Base-by-base conservation (phyloP, 2,329 filamentous ascomycete species). In the Thermomyces lanuginosus region DNA sequence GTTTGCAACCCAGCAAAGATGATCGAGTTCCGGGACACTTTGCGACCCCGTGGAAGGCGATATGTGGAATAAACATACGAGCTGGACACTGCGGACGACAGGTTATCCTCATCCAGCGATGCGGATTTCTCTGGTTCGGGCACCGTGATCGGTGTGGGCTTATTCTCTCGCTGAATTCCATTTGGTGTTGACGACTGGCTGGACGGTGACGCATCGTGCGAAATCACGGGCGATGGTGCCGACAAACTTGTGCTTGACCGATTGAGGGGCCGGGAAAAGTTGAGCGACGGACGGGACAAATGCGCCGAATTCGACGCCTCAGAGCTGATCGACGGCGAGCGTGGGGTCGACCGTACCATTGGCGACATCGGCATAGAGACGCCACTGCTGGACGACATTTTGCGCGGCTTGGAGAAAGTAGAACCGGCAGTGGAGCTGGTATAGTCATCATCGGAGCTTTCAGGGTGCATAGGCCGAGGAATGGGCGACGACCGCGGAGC, bases 231-330 rank as follows among this genome's bases (percentile, higher is more conserved):
- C n/a, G 44, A 41, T 2, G 49, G 42, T 3, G 48, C 45, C 2
- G 52, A 55, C 5, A 54, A 21, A 22, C 28, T 26, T 24, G 52
- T 56, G 34, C 50, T 55, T 2, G 53, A 55, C 8, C 68, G 45
- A 50, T 86, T 93, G 34, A 92, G 56, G 0, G 89, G 89, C 22
- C 89, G 69, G 1, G 89, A 95, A 50, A 95, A 95, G 53, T 98
- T 95, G 55, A 91, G 86, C 0, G 78, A 72, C 1, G 82, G 78
- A 9, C 76, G 69, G 8, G 75, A 71, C 18, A 83, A 53, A 16
- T 60, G 54, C 8, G 67, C 63, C 24, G 56, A 65, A 22, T 66
- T 64, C 2, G 83, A 92, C 26, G 70, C 69, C 35, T 92, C 81
- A 1, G 86, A 95, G 34, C 73, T 74, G 19, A 81, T 66, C 0